These are phyloP conservation scores for Fusarium sp. DNA, from an alignment of 2,329 filamentous ascomycete genomes.

Conservation along the genomic window DNA sequence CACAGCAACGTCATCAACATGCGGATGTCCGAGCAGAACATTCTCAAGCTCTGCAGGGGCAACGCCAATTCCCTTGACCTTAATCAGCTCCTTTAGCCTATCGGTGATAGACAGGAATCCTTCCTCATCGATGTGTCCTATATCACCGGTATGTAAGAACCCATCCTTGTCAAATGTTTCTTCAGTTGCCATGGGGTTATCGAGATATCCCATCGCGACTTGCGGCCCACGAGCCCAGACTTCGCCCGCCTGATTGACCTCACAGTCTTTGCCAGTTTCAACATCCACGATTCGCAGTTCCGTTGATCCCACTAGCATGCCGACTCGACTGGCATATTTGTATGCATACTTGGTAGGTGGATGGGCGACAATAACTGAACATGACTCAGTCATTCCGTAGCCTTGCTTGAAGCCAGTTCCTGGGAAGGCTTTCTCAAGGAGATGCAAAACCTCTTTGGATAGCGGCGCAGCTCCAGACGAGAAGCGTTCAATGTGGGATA, in stretches of 20 bases:
- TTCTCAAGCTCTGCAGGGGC: constrained; percentile 16
- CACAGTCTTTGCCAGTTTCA: constrained; percentile 68
- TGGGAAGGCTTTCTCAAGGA: constrained; percentile 28
- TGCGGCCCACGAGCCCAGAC: constrained; percentile 6
- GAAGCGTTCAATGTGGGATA: constrained; percentile 21
- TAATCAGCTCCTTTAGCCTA: constrained; percentile 20
- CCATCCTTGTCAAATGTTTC: background rate
- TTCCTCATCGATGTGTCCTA: background rate
- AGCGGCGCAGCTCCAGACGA: constrained; percentile 36
- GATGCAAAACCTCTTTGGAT: constrained; percentile 11
- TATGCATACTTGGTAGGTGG: constrained; percentile 72
- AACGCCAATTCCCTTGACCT: constrained; percentile 13
- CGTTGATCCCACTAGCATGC: constrained; percentile 59
- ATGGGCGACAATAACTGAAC: constrained; percentile 79
- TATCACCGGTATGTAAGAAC: constrained; percentile 1
- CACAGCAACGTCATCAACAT: background rate
- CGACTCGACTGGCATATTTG: constrained; percentile 18
- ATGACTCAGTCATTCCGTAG: constrained; percentile 92
- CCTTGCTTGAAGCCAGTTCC: constrained; percentile 51
- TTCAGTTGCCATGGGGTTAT: background rate
- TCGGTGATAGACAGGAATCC: constrained; percentile 4
- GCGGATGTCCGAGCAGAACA: background rate
- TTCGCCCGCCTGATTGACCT: constrained; percentile 66
- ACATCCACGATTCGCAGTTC: constrained; percentile 79
- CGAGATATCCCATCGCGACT: constrained; percentile 10